phyloP scores from a whole-genome alignment of 495 filamentous ascomycete species.

The Podospora conica region DNA sequence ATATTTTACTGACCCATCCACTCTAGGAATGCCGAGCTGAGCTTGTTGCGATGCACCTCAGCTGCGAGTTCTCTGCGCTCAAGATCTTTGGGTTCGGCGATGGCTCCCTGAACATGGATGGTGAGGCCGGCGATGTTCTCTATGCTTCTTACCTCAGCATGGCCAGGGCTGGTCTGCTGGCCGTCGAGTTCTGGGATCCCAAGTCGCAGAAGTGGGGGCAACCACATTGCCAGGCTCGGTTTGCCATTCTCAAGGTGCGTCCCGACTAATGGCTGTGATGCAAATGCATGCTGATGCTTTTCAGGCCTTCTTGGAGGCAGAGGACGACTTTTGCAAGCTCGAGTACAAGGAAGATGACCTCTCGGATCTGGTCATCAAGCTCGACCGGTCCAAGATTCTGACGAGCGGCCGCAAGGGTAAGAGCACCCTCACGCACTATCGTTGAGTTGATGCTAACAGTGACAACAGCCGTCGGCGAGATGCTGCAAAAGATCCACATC shows the following conservation, averaged over 20 bases:
- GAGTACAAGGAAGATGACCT: constrained; percentile 68
- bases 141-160: constrained; percentile 84
- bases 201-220: constrained; percentile 89
- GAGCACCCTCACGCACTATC: constrained; percentile 6
- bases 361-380: constrained; percentile 67
- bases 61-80: constrained; percentile 82
- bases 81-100: constrained; percentile 89
- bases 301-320: constrained; percentile 81
- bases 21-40: constrained; percentile 54
- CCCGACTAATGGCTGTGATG: too few species aligned
- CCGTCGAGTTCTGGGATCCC: constrained; percentile 86
- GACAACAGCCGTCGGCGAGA: constrained; percentile 68
- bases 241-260: constrained; percentile 63
- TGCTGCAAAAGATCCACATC: constrained; percentile 84
- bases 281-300: background rate
- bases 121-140: constrained; percentile 76
- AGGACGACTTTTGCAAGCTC: constrained; percentile 74
- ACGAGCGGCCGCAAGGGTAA: constrained; percentile 49
- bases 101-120: constrained; percentile 60
- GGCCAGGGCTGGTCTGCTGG: constrained; percentile 79
- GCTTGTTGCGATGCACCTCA: constrained; percentile 87
- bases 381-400: constrained; percentile 81
- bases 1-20: background rate
- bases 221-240: constrained; percentile 90
- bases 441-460: constrained; percentile 8